Base-by-base conservation (phyloP, 768 basidiomycete genomes). In the Naganishia kalamii region DNA sequence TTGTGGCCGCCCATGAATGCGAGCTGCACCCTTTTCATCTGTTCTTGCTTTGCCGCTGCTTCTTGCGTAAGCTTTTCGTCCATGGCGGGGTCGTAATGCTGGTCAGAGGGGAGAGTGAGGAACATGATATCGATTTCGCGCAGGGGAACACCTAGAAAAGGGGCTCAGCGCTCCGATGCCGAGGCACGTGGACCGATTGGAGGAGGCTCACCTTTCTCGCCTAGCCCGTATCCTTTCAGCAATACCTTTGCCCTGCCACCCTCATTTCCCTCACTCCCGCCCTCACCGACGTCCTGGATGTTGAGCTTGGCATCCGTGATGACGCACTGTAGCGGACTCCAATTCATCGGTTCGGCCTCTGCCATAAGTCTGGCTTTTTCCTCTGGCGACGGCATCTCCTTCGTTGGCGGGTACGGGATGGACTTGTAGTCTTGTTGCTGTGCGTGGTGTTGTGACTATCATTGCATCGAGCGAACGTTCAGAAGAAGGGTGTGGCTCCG, bases 361-460 rank as follows among this genome's bases (percentile, higher is more conserved):
- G 21, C 51, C 63, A 54, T 43, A 13, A 44, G 37, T 21, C 25
- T 32, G 17, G 41, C 37, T 27, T 63, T 63, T 35, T 49, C 62
- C 7, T 63, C 48, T 15, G 47, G 30, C 6, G 62, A 35, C 5
- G 49, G 47, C 12, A 27, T 30, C 15, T 33, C 57, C 47, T 35
- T 47, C 47, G 35, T 35, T 5, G 35, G 83, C 49, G 79, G 84
- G 17, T 86, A 74, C 54, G 87, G 85, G 19, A 86, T 74, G 60
- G 87, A 77, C 68, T 85, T 87, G 76, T 88, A 89, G 73, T 88
- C 87, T 4, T 81, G 81, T 73, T 87, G 86, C 68, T 88, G 86
- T 71, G 87, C 88, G 74, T 84, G 87, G 71, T 86, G 87, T 32
- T 82, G 81, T 1, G 86, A 86, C 76, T 88, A 86, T 7, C 76